Evolutionary conservation across 441 rosid species (phyloP), one percentile per base, ranked within the genome.

Genomic region (Raphanus hybrid): DNA sequence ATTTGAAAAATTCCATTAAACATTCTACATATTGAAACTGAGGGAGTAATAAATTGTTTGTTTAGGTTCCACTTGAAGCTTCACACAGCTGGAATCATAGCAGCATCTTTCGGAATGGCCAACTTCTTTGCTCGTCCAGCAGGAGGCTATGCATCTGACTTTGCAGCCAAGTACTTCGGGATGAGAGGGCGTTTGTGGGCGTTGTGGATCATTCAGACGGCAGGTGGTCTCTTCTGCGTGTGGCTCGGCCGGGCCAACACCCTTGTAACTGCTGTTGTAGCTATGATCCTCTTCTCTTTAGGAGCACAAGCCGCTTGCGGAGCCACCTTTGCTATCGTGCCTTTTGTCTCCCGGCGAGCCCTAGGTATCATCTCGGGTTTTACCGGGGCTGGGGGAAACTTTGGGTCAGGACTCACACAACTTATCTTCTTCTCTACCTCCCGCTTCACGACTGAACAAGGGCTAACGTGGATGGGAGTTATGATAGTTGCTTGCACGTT

Each of bases 221-320:
- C 85, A 1, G 96, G 96, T 71, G 93, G 93, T 5, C 82, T 67
- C 41, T 88, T 89, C 85, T 91, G 93, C 52, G 80, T 89, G 52
- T 89, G 91, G 90, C 90, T 91, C 0, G 92, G 96, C 50, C 85
- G 84, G 0, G 91, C 92, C 52, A 80, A 80, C 57, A 62, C 93
- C 0, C 86, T 91, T 7, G 87, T 89, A 4, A 59, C 85, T 2
- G 92, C 96, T 0, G 1, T 91, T 29, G 58, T 84, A n/a, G 75
- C 93, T 26, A 91, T 91, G 93, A 67, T 89, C 14, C 88, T 91
- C 50, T 89, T 91, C 84, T 91, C 93, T 0, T 4, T 86, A 1
- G 96, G 93, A 7, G 91, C 90, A 20, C 96, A 91, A 73, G 92
- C 96, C 1, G 96, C 96, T 0, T 91, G 96, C 5, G 96, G 96